Evolutionary conservation across 2,329 filamentous ascomycete genomes (phyloP).

Genomic region (Aspergillus sojae): DNA sequence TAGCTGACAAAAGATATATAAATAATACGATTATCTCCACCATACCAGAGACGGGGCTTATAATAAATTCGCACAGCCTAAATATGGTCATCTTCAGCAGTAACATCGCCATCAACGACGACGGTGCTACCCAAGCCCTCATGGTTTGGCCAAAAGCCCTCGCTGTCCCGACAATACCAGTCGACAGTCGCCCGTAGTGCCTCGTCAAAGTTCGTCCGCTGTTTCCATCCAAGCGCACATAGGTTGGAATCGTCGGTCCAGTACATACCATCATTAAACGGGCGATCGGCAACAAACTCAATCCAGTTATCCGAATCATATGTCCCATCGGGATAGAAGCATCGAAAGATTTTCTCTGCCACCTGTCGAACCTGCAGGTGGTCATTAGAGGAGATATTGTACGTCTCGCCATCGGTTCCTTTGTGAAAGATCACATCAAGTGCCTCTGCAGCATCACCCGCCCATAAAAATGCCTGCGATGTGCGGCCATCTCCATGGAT

Average conservation of each 20-base stretch:
- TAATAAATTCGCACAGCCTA: neutral
- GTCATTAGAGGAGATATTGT: constrained; percentile 79
- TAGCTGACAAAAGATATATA: too few relatives aligned
- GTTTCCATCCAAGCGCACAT: constrained; percentile 67
- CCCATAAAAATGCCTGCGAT: constrained; percentile 75
- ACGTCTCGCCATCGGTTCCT: constrained; percentile 72
- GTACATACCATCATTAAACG: constrained; percentile 76
- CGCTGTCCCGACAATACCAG: constrained; percentile 59
- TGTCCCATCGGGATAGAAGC: constrained; percentile 60
- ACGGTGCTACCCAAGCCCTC: neutral
- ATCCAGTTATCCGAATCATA: constrained; percentile 64
- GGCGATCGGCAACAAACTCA: constrained; percentile 74
- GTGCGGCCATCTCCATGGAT: constrained; percentile 77
- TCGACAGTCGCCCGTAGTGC: constrained; percentile 67
- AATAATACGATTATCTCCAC: too few relatives aligned
- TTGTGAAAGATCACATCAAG: constrained; percentile 83
- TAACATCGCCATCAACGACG: neutral
- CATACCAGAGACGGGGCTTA: neutral
- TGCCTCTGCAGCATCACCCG: constrained; percentile 77
- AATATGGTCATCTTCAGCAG: too few relatives aligned
- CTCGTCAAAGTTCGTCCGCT: constrained; percentile 65
- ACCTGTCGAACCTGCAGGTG: constrained; percentile 75
- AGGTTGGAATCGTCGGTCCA: constrained; percentile 72
- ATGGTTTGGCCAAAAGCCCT: neutral
- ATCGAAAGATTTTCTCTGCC: constrained; percentile 64